phyloP scores from a whole-genome alignment of 2,329 filamentous ascomycete genomes.

The Samsoniella hepiali region DNA sequence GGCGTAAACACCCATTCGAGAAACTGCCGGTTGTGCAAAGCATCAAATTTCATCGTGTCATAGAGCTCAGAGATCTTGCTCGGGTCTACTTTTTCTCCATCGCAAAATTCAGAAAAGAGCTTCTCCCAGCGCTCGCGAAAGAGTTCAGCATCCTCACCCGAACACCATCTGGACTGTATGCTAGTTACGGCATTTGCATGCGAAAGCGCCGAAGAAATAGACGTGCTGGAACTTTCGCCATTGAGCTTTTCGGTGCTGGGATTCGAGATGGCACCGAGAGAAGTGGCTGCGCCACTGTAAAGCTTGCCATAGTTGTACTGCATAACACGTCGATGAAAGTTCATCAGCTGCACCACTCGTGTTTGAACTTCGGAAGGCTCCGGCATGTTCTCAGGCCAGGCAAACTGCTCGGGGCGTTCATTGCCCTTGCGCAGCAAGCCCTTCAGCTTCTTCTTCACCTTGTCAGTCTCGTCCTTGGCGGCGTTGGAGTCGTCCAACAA shows the following conservation, averaged over 20 bases:
- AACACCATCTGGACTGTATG: conserved; percentile 93
- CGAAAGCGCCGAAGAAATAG: conserved; percentile 50
- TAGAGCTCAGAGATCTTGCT: conserved; percentile 98
- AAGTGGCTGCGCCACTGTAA: conserved; percentile 62
- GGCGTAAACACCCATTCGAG: conserved; percentile 97
- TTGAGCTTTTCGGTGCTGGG: conserved; percentile 45
- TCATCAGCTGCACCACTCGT: conserved; percentile 93
- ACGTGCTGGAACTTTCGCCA: conserved; percentile 40
- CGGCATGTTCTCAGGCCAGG: conserved; percentile 94
- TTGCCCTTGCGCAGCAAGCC: conserved; percentile 87
- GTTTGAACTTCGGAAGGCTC: conserved; percentile 92
- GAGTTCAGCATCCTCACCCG: conserved; percentile 87
- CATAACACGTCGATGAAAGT: conserved; percentile 95
- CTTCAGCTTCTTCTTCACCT: conserved; percentile 99
- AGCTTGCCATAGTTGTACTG: conserved; percentile 86
- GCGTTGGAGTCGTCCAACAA: conserved; percentile 96
- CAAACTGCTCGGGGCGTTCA: conserved; percentile 89
- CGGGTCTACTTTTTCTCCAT: conserved; percentile 95
- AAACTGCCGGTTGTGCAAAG: conserved; percentile 92
- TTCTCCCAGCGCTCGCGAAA: conserved; percentile 99
- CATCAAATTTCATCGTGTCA: conserved; percentile 99
- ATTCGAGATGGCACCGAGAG: conserved; percentile 56
- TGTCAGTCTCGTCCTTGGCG: conserved; percentile 98
- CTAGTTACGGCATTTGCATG: conserved; percentile 61
- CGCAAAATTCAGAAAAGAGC: conserved; percentile 92